phyloP scores from a whole-genome alignment of 345 rosid genomes.

The Mallotus nudiflorus region DNA sequence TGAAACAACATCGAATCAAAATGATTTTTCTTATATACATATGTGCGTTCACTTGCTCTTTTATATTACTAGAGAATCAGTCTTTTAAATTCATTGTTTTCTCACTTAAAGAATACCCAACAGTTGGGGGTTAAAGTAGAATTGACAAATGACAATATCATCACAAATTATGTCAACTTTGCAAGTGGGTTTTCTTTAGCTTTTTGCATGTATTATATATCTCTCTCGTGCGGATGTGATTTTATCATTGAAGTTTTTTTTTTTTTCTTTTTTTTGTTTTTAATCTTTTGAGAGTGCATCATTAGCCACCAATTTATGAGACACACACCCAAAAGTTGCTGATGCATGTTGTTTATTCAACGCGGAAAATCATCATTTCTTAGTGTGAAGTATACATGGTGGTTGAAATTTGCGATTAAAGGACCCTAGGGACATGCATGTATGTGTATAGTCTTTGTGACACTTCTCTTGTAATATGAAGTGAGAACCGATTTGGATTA shows the following conservation, averaged over 20 bases:
- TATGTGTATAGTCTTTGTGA: background rate
- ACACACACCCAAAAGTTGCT: slow-evolving; percentile 2
- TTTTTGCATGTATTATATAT: background rate
- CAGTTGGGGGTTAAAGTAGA: background rate
- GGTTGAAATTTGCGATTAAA: background rate
- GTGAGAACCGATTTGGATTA: slow-evolving; percentile 2
- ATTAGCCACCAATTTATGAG: slow-evolving; percentile 1
- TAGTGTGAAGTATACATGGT: background rate
- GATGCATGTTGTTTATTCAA: background rate
- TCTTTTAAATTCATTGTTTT: background rate
- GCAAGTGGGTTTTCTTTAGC: background rate
- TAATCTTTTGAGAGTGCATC: background rate
- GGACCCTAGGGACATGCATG: no score
- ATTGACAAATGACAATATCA: background rate
- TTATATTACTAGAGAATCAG: background rate
- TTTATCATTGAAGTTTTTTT: background rate
- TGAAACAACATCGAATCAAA: no score
- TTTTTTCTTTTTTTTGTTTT: background rate
- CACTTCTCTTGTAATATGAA: background rate
- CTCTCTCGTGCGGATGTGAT: background rate
- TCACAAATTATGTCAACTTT: background rate
- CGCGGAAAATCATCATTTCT: slow-evolving; percentile 3
- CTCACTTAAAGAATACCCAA: background rate
- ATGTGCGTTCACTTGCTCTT: background rate
- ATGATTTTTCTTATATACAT: no score